These are phyloP conservation scores for Setaria viridis DNA, from an alignment of 202 grass and related monocot species.

Conservation along the genomic window DNA sequence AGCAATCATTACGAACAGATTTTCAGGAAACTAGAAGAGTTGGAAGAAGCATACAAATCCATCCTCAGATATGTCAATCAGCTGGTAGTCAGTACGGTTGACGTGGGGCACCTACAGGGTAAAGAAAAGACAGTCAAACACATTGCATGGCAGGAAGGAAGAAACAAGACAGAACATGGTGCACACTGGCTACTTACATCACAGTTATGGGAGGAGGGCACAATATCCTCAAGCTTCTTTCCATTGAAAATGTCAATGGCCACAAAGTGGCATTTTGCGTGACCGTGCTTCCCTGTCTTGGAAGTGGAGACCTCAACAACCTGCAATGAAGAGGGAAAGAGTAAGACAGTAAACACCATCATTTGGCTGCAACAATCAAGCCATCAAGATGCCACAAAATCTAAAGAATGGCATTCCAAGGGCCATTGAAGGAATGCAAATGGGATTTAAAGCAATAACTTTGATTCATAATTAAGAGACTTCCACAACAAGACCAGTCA, in stretches of 20 bases:
- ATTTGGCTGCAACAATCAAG: neutral
- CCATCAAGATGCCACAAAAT: neutral
- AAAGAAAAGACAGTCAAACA: constrained; percentile 27
- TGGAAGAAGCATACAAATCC: constrained; percentile 68
- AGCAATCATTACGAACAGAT: neutral
- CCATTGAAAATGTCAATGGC: constrained; percentile 90
- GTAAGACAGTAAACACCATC: neutral
- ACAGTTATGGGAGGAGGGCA: constrained; percentile 93
- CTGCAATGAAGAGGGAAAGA: constrained; percentile 43
- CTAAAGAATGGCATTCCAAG: neutral
- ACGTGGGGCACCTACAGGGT: constrained; percentile 71
- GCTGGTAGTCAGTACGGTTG: constrained; percentile 83
- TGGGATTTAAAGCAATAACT: neutral
- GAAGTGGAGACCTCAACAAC: constrained; percentile 97
- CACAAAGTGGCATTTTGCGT: constrained; percentile 97
- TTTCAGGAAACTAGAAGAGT: constrained; percentile 12
- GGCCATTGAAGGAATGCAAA: constrained; percentile 1
- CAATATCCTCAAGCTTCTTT: constrained; percentile 96
- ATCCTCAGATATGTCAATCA: constrained; percentile 97
- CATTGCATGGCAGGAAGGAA: neutral
- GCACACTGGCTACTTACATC: constrained; percentile 60
- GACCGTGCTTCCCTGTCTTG: constrained; percentile 95
- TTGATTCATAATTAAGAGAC: neutral
- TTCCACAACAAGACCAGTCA: neutral
- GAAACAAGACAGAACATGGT: neutral